Evolutionary conservation across 2,329 filamentous ascomycete genomes (phyloP).

Genomic region (Pseudogymnoascus sp.): DNA sequence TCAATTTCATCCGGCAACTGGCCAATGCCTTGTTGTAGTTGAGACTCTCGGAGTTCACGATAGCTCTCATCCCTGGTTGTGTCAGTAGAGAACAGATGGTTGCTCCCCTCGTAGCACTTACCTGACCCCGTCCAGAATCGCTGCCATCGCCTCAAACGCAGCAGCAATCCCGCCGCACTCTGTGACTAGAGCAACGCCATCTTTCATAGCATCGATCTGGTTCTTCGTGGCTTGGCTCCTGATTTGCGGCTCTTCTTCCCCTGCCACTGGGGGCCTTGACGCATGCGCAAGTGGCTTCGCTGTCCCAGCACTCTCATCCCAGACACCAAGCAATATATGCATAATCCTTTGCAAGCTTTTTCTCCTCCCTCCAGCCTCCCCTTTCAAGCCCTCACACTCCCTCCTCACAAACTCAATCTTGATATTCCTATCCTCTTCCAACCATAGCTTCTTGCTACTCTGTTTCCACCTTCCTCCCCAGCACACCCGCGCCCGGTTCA

Average conservation of each 20-base stretch:
- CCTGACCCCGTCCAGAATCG: slow-evolving; percentile 25
- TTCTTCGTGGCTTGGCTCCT: slow-evolving; percentile 41
- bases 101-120: slow-evolving; percentile 31
- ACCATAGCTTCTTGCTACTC: slow-evolving; percentile 51
- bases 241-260: slow-evolving; percentile 37
- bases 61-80: slow-evolving; percentile 24
- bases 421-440: slow-evolving; percentile 49
- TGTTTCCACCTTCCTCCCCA: slow-evolving; percentile 71
- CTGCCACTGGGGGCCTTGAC: slow-evolving; percentile 25
- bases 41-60: slow-evolving; percentile 27
- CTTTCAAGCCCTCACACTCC: slow-evolving; percentile 36
- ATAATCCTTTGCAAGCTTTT: slow-evolving; percentile 49
- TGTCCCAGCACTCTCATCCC: slow-evolving; percentile 56
- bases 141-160: slow-evolving; percentile 26
- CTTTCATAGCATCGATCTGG: slow-evolving; percentile 52
- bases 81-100: slow-evolving; percentile 38
- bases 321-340: slow-evolving; percentile 60
- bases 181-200: slow-evolving; percentile 43
- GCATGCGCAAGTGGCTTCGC: slow-evolving; percentile 23
- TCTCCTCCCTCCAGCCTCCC: slow-evolving; percentile 37
- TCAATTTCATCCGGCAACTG: slow-evolving; percentile 47
- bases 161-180: slow-evolving; percentile 34
- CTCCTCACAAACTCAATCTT: slow-evolving; percentile 49
- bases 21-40: neutral
- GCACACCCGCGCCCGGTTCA: slow-evolving; percentile 64